Percentiles rank a stretch among this genome's conserved stretches.
phyloP scores from a whole-genome alignment of 768 basidiomycete species.

The Calocybe cyanea region DNA sequence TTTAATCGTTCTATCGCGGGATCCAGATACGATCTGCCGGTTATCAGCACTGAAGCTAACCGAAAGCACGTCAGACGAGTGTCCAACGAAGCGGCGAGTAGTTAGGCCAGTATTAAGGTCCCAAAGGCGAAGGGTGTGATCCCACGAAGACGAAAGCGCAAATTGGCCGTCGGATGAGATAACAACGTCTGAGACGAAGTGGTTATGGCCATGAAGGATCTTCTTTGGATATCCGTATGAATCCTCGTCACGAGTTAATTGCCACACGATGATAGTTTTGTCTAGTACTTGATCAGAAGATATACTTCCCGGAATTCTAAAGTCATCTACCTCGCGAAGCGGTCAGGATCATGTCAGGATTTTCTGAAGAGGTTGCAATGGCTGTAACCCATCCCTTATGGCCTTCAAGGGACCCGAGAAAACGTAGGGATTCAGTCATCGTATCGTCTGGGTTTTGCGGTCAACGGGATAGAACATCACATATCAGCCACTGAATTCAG shows the following conservation, averaged over 20 bases:
- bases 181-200: constrained; percentile 98
- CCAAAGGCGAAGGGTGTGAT: constrained; percentile 99
- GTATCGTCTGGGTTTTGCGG: constrained; percentile 30
- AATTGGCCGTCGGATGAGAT: constrained; percentile 99
- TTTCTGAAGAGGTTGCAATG: constrained; percentile 97
- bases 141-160: constrained; percentile 98
- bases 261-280: constrained; percentile 99
- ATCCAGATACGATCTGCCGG: constrained; percentile 98
- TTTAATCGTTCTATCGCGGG: constrained; percentile 96
- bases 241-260: constrained; percentile 89
- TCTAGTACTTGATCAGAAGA: constrained; percentile 48
- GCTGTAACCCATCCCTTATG: constrained; percentile 99
- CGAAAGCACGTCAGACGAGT: constrained; percentile 95
- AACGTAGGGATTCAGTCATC: constrained; percentile 86
- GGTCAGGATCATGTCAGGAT: constrained; percentile 98
- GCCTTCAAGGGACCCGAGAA: constrained; percentile 87
- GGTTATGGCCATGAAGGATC: constrained; percentile 97
- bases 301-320: constrained; percentile 2
- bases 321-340: constrained; percentile 83
- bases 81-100: constrained; percentile 96
- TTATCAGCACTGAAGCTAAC: constrained; percentile 99
- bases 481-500: constrained; percentile 64
- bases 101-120: constrained; percentile 97
- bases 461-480: constrained; percentile 26
- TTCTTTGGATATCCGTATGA: constrained; percentile 95